Evolutionary conservation across 2,329 filamentous ascomycete genomes (phyloP).

Genomic region (Pseudogymnoascus sp.): DNA sequence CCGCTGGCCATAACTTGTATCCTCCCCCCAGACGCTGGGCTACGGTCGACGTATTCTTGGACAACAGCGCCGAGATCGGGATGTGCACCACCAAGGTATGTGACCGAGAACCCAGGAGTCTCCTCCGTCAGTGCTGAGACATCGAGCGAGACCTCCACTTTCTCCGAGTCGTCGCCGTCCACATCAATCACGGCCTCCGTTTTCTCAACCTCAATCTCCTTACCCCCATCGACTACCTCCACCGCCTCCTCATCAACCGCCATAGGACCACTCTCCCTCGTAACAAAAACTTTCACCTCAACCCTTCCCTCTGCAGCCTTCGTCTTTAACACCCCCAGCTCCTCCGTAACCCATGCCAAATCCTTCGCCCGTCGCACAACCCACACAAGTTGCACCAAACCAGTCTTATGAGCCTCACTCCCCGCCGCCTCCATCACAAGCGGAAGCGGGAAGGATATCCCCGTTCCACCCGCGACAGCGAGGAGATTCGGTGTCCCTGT

Average conservation of each 20-base stretch:
- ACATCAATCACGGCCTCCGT: conserved; percentile 17
- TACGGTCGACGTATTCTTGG: conserved; percentile 38
- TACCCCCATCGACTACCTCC: not conserved
- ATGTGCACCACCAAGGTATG: conserved; percentile 24
- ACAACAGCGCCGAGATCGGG: conserved; percentile 41
- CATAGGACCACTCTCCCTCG: not conserved
- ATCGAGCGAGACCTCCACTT: conserved; percentile 20
- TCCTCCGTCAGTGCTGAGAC: not conserved
- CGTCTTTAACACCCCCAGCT: conserved; percentile 26
- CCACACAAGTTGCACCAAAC: conserved; percentile 54
- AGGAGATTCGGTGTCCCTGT: conserved; percentile 39
- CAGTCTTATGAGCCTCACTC: not conserved
- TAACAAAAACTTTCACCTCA: not conserved
- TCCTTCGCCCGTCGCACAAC: conserved; percentile 47
- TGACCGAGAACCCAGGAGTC: conserved; percentile 10
- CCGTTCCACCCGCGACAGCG: conserved; percentile 48
- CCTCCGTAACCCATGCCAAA: conserved; percentile 48
- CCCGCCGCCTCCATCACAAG: conserved; percentile 32
- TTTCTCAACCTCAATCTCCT: conserved; percentile 21
- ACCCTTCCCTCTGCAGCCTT: not conserved
- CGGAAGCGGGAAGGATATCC: conserved; percentile 48
- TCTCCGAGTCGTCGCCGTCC: conserved; percentile 9
- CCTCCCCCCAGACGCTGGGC: conserved; percentile 33
- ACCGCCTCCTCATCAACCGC: not conserved
- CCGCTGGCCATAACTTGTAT: conserved; percentile 53